These are phyloP conservation scores for Brassica hybrid DNA, from an alignment of 441 rosid species.

Conservation along the genomic window DNA sequence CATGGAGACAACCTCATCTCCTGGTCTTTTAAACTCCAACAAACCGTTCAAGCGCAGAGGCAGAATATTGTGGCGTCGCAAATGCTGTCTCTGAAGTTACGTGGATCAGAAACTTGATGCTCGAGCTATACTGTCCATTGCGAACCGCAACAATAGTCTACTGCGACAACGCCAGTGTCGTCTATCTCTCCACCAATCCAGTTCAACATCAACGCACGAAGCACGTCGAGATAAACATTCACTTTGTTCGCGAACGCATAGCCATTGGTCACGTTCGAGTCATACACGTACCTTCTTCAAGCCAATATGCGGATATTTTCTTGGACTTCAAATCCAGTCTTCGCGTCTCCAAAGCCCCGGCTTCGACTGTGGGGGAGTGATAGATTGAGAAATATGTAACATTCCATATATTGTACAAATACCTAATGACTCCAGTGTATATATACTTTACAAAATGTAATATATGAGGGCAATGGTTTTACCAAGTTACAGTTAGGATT, in stretches of 20 bases:
- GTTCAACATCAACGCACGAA: background rate
- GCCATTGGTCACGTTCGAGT: background rate
- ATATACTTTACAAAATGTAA: background rate
- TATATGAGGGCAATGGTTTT: background rate
- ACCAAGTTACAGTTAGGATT: background rate
- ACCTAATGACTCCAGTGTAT: background rate
- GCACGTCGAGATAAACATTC: background rate
- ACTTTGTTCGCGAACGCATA: background rate
- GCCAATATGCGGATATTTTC: background rate
- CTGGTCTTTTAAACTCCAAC: too few relatives aligned
- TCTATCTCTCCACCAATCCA: background rate
- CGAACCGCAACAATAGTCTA: background rate
- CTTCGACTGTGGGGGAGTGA: background rate
- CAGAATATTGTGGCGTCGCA: too few relatives aligned
- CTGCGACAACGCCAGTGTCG: background rate
- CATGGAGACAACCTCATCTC: too few relatives aligned
- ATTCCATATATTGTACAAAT: background rate
- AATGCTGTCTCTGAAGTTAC: too few relatives aligned
- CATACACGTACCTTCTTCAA: background rate
- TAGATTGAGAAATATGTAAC: background rate
- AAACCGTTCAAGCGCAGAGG: too few relatives aligned
- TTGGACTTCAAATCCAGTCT: background rate
- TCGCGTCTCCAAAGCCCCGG: background rate
- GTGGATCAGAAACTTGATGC: background rate
- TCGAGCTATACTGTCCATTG: background rate